phyloP scores from a whole-genome alignment of 2,329 filamentous ascomycete species.

The Triangularia setosa region DNA sequence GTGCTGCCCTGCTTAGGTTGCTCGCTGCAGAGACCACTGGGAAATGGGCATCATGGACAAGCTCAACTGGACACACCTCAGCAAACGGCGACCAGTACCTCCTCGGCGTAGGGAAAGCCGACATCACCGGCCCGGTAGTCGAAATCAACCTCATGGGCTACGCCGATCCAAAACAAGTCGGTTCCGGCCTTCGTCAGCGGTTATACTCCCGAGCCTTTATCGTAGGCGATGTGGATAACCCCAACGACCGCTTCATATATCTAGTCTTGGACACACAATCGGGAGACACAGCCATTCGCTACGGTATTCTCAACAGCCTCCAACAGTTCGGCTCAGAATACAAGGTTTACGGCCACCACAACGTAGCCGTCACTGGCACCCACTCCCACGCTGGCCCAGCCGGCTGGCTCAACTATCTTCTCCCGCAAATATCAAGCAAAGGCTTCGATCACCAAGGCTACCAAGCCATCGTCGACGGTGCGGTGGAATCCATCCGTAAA shows the following conservation, averaged over 20 bases:
- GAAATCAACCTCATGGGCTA: constrained; percentile 92
- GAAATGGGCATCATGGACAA: background rate
- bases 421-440: constrained; percentile 84
- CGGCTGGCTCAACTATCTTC: constrained; percentile 89
- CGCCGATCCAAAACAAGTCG: constrained; percentile 77
- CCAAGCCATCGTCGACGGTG: constrained; percentile 81
- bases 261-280: constrained; percentile 82
- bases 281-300: constrained; percentile 82
- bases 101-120: constrained; percentile 54
- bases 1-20: background rate
- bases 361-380: constrained; percentile 85
- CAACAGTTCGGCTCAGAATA: constrained; percentile 67
- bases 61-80: background rate
- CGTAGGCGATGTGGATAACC: constrained; percentile 62
- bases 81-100: constrained; percentile 41
- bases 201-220: constrained; percentile 89
- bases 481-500: constrained; percentile 73
- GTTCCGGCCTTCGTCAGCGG: constrained; percentile 79
- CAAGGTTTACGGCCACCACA: constrained; percentile 69
- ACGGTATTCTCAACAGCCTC: constrained; percentile 79
- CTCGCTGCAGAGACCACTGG: background rate
- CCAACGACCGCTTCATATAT: constrained; percentile 75
- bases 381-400: constrained; percentile 90
- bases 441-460: constrained; percentile 88
- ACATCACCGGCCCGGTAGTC: constrained; percentile 71